phyloP scores from a whole-genome alignment of 108 stramenopile genomes.

The Nitzschia sp. region DNA sequence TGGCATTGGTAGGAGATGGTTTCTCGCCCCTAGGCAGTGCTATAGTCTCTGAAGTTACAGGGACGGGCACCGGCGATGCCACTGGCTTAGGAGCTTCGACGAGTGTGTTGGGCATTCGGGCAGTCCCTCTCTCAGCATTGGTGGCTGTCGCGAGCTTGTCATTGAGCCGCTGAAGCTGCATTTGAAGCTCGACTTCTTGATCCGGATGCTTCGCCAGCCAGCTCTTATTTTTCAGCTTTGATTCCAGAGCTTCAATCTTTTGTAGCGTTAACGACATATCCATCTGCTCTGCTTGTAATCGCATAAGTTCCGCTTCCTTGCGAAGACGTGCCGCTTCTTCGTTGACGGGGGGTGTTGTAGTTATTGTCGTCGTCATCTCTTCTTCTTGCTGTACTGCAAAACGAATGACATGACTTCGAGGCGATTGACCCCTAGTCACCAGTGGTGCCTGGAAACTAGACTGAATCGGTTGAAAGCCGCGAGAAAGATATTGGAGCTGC shows the following conservation, averaged over 20 bases:
- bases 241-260: slow-evolving; percentile 53
- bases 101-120: too few relatives aligned
- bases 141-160: neutral
- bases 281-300: slow-evolving; percentile 61
- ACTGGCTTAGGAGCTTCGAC: neutral
- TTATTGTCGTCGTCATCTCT: neutral
- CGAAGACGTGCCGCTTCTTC: slow-evolving; percentile 41
- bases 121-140: neutral
- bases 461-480: neutral
- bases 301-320: slow-evolving; percentile 48
- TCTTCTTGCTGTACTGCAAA: neutral
- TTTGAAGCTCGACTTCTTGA: slow-evolving; percentile 25
- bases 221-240: slow-evolving; percentile 32
- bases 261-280: slow-evolving; percentile 47
- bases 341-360: neutral
- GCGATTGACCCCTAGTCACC: too few relatives aligned
- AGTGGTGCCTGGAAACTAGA: neutral
- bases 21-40: neutral
- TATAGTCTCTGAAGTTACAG: neutral
- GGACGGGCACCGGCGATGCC: neutral
- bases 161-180: slow-evolving; percentile 24
- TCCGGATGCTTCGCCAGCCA: slow-evolving; percentile 34
- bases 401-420: too few relatives aligned
- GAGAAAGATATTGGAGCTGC: neutral
- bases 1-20: neutral